phyloP scores from a whole-genome alignment of 768 basidiomycete genomes.

The Cystobasidium onofrii region DNA sequence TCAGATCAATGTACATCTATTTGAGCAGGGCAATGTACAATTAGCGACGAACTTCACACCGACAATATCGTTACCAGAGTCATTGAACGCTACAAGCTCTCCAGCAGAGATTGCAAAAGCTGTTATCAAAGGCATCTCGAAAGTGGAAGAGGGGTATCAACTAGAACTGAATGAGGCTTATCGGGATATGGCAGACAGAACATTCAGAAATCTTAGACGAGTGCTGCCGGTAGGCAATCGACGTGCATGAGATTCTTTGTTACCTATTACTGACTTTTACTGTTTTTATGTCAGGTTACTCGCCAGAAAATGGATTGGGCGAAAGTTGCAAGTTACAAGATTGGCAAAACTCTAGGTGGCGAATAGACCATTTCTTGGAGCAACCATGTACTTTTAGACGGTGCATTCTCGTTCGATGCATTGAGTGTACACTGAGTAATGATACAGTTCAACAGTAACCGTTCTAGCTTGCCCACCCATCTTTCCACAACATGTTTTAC shows the following conservation, averaged over 20 bases:
- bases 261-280: no score
- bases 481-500: no score
- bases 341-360: slow-evolving; percentile 11
- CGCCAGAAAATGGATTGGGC: slow-evolving; percentile 87
- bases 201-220: slow-evolving; percentile 80
- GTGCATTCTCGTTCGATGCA: no score
- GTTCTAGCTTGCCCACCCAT: no score
- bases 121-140: slow-evolving; percentile 64
- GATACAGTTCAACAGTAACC: no score
- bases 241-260: no score
- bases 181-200: slow-evolving; percentile 81
- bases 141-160: slow-evolving; percentile 75
- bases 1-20: slow-evolving; percentile 84
- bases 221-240: slow-evolving; percentile 59
- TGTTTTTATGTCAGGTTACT: slow-evolving; percentile 53
- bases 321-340: slow-evolving; percentile 30
- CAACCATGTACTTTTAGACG: no score
- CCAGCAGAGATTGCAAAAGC: slow-evolving; percentile 57
- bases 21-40: slow-evolving; percentile 96
- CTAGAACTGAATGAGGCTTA: slow-evolving; percentile 70
- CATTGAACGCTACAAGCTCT: slow-evolving; percentile 51
- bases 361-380: neutral
- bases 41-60: slow-evolving; percentile 65
- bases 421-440: no score
- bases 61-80: slow-evolving; percentile 50